phyloP scores from a whole-genome alignment of 768 basidiomycete genomes.

The Suillus spraguei region DNA sequence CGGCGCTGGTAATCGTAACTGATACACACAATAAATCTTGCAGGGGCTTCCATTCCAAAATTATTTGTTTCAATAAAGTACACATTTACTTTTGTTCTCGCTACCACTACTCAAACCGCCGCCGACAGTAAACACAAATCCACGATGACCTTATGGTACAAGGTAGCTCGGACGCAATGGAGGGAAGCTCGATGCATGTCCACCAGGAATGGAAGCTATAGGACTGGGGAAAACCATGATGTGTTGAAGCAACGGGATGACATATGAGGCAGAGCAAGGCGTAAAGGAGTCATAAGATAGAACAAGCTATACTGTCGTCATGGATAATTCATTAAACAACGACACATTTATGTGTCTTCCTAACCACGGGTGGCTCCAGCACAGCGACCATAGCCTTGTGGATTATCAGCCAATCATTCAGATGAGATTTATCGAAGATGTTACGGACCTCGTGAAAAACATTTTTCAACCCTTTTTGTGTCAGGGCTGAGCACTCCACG shows the following conservation, averaged over 20 bases:
- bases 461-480: conserved; percentile 99
- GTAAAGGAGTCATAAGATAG: conserved; percentile 38
- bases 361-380: conserved; percentile 94
- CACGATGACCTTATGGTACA: too few relatives aligned
- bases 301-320: conserved; percentile 30
- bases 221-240: conserved; percentile 26
- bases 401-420: conserved; percentile 13
- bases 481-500: conserved; percentile 98
- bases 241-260: conserved; percentile 26
- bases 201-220: conserved; percentile 20
- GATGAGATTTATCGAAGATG: conserved; percentile 3
- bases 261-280: conserved; percentile 37
- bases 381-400: conserved; percentile 95
- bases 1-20: too few relatives aligned
- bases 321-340: conserved; percentile 63
- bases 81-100: too few relatives aligned
- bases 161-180: too few relatives aligned
- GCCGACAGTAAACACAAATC: too few relatives aligned
- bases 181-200: too few relatives aligned
- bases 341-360: conserved; percentile 77
- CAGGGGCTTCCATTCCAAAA: too few relatives aligned
- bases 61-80: too few relatives aligned
- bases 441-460: conserved; percentile 95
- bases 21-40: too few relatives aligned
- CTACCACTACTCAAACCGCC: too few relatives aligned